phyloP scores from a whole-genome alignment of 495 filamentous ascomycete genomes.

The Xylaria palmicola region DNA sequence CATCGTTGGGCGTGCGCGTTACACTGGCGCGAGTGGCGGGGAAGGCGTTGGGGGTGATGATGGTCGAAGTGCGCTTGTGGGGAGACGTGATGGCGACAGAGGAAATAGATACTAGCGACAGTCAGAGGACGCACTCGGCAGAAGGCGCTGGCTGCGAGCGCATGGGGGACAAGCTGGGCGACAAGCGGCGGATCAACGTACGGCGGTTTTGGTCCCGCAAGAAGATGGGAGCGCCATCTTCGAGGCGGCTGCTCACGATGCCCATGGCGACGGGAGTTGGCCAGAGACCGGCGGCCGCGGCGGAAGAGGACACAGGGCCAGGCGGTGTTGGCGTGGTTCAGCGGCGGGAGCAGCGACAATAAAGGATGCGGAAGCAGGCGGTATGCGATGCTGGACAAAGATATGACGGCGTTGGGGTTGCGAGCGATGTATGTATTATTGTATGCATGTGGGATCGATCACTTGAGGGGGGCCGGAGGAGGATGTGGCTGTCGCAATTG shows the following conservation, averaged over 20 bases:
- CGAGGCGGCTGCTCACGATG: slow-evolving; percentile 84
- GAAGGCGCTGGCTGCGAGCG: neutral
- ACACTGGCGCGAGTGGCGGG: slow-evolving; percentile 79
- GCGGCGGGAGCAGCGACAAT: neutral
- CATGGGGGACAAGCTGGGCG: slow-evolving; percentile 3
- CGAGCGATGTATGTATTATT: slow-evolving; percentile 16
- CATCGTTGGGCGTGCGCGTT: slow-evolving; percentile 71
- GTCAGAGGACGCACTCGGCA: slow-evolving; percentile 15
- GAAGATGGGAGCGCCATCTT: slow-evolving; percentile 79
- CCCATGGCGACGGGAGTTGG: slow-evolving; percentile 63
- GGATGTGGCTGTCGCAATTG: slow-evolving; percentile 15
- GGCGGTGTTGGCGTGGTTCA: neutral
- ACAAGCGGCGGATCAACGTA: slow-evolving; percentile 41
- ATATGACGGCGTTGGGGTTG: slow-evolving; percentile 7
- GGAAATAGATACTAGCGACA: slow-evolving; percentile 73
- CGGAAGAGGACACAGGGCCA: neutral
- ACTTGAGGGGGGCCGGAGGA: slow-evolving; percentile 9
- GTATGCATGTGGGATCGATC: slow-evolving; percentile 19
- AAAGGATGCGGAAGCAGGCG: neutral
- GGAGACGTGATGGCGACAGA: slow-evolving; percentile 77
- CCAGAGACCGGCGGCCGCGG: slow-evolving; percentile 3
- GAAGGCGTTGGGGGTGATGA: slow-evolving; percentile 82
- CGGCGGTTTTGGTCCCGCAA: slow-evolving; percentile 88
- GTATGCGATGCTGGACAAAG: neutral
- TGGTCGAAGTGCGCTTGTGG: slow-evolving; percentile 68